Conservation (phyloP, 176 grass and related monocot genomes). For the Zea luxurians region DNA sequence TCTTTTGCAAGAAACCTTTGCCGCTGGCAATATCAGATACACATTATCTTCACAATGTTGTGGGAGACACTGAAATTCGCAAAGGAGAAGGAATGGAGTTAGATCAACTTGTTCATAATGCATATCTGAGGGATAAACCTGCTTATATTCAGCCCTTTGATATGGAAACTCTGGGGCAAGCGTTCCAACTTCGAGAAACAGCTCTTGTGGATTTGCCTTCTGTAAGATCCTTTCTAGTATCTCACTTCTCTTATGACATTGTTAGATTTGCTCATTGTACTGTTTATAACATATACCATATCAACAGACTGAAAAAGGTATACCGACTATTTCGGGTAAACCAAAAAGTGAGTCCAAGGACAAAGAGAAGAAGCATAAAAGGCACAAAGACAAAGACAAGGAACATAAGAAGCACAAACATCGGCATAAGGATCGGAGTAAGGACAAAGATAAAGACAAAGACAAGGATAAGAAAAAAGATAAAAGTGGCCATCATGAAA, state of each 20-base stretch:
- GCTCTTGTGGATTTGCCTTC: slow-evolving; percentile 77
- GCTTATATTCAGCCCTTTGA: slow-evolving; percentile 74
- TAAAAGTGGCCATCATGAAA: slow-evolving; percentile 89
- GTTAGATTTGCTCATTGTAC: slow-evolving; percentile 15
- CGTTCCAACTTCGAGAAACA: slow-evolving; percentile 87
- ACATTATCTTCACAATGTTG: slow-evolving; percentile 91
- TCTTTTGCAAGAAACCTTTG: slow-evolving; percentile 89
- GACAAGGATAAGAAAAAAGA: slow-evolving; percentile 94
- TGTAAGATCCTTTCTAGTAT: slow-evolving; percentile 57
- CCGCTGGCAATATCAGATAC: slow-evolving; percentile 85
- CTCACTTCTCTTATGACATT: neutral
- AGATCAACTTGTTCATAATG: slow-evolving; percentile 78
- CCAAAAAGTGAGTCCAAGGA: slow-evolving; percentile 76
- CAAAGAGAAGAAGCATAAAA: slow-evolving; percentile 97
- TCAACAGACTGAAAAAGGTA: slow-evolving; percentile 75
- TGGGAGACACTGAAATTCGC: slow-evolving; percentile 88
- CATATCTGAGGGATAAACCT: slow-evolving; percentile 69
- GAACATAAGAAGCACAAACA: slow-evolving; percentile 98
- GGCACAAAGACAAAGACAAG: slow-evolving; percentile 87
- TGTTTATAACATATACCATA: slow-evolving; percentile 17
- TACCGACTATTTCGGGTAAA: slow-evolving; percentile 79
- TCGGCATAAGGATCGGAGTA: slow-evolving; percentile 87
- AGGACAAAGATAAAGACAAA: slow-evolving; percentile 79
- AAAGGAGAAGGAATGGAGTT: slow-evolving; percentile 99
- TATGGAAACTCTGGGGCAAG: slow-evolving; percentile 75